Base-by-base conservation (phyloP, 805 yeast genomes). In the Starmera pachycereana region DNA sequence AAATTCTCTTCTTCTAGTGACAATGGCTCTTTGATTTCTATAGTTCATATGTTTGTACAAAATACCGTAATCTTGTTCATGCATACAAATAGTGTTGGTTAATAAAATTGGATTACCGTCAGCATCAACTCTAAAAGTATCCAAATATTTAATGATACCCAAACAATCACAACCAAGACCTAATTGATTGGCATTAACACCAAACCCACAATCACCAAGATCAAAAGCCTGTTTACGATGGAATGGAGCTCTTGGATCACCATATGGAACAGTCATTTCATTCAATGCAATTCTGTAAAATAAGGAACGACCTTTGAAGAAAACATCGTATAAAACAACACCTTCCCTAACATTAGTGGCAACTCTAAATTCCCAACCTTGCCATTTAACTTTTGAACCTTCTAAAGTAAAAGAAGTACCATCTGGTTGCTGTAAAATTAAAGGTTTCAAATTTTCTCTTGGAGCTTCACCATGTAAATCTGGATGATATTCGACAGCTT, bases 181-280 rank as follows among this genome's bases (percentile, higher is more conserved):
- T 53, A 83, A 68, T 38, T 73, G 70, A 65, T 83, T 81, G 48
- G 83, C 88, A 46, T 69, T 72, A 47, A 68, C 72, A 61, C 92
- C 92, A 47, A 82, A 81, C 16, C 94, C 92, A 66, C 82, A 76
- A 61, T 84, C 92, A 58, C 92, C 92, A 55, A 83, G 69, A 62
- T 83, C 92, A 50, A 83, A 83, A 31, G 92, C 92, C 66, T 81
- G 89, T 66, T 84, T 83, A 71, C 90, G 74, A 63, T 81, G 88
- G 66, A 70, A 79, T 46, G 92, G 92, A 36, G 79, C 77, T 62
- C 90, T 72, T 54, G 88, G 87, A 59, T 83, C 90, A 58, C 86
- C 89, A 56, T 84, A 83, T 29, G 92, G 92, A 47, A 84, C 94
- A 32, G 90, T 82, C 94, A 84, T 83, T 63, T 83, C 94, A 40